Percentiles rank a stretch among this genome's conserved stretches.
Evolutionary conservation across 345 rosid genomes (phyloP).

Genomic region (Euclidium syriacum): DNA sequence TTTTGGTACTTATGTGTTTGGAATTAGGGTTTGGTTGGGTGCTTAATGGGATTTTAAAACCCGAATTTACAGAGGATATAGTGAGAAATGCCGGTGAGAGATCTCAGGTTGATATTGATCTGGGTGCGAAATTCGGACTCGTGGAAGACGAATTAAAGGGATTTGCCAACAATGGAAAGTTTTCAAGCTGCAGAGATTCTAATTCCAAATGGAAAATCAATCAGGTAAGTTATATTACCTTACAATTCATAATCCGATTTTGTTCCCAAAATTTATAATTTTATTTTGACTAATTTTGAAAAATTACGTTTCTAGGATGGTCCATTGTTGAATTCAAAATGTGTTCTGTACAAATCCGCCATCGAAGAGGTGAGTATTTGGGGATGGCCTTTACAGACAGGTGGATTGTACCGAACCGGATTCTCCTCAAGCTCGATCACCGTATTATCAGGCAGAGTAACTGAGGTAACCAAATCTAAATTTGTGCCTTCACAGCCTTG

Average conservation of each 20-base stretch:
- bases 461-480: constrained; percentile 45
- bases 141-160: constrained; percentile 45
- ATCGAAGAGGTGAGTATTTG: constrained; percentile 78
- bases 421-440: constrained; percentile 51
- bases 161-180: constrained; percentile 29
- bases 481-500: background rate
- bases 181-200: constrained; percentile 47
- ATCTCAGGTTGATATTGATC: constrained; percentile 34
- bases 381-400: constrained; percentile 97
- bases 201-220: constrained; percentile 56
- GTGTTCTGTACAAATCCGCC: constrained; percentile 62
- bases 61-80: constrained; percentile 39
- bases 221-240: constrained; percentile 42
- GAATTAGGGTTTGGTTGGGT: constrained; percentile 45
- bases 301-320: constrained; percentile 40
- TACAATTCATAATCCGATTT: background rate
- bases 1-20: constrained; percentile 34
- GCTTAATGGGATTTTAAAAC: constrained; percentile 34
- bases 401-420: constrained; percentile 57
- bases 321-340: constrained; percentile 49
- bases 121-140: constrained; percentile 40
- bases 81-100: constrained; percentile 47
- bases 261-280: background rate
- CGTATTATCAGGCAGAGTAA: constrained; percentile 68
- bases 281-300: background rate